Conservation (phyloP, 2,329 filamentous ascomycete species). For the Colletotrichum theobromicola region DNA sequence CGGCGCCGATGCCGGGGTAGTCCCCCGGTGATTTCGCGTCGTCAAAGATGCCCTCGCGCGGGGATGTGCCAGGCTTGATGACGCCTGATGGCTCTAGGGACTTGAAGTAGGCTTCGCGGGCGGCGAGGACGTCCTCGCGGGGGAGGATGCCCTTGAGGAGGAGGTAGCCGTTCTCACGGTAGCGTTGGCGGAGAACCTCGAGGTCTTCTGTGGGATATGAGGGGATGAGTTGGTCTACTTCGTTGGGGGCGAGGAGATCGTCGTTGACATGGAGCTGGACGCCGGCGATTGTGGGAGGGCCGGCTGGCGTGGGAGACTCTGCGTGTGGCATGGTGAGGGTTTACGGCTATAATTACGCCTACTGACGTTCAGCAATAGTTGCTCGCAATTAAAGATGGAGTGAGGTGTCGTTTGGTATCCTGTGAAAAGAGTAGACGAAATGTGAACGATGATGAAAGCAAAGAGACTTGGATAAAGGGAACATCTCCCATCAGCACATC, state of each 20-base stretch:
- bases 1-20: constrained; percentile 49
- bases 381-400: not conserved
- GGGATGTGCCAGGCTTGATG: constrained; percentile 16
- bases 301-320: not conserved
- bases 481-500: not conserved
- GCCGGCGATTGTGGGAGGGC: not conserved
- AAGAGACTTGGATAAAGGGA: accelerated
- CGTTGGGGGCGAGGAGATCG: constrained; percentile 44
- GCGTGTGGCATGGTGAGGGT: not conserved
- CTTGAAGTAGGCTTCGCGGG: constrained; percentile 18
- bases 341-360: accelerated
- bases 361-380: too few species aligned
- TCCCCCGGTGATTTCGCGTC: constrained; percentile 5
- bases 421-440: accelerated
- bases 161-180: constrained; percentile 13
- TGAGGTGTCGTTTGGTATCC: accelerated
- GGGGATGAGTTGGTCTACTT: constrained; percentile 44
- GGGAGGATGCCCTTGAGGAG: constrained; percentile 18
- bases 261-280: constrained; percentile 32
- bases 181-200: constrained; percentile 9
- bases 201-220: constrained; percentile 39
- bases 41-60: constrained; percentile 26
- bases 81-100: constrained; percentile 20
- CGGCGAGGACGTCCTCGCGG: constrained; percentile 12
- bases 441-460: not conserved